Base-by-base conservation (phyloP, 306 rosid species). In the Cucurbita ficifolia region DNA sequence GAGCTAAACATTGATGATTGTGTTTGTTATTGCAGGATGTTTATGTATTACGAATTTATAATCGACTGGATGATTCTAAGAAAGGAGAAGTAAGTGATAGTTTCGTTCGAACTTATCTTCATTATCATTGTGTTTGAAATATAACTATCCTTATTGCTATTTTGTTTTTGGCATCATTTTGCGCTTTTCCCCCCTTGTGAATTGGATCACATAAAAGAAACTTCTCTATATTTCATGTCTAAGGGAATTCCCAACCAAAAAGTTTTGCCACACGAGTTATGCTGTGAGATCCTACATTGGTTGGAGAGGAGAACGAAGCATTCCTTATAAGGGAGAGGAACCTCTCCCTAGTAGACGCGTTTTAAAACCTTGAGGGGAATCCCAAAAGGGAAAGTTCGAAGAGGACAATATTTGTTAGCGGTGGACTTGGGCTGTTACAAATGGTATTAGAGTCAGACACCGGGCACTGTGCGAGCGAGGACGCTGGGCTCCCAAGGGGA, bases 11-110 rank as follows among this genome's bases (percentile, higher is more conserved):
- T 64, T 75, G 52, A 19, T 63, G 22, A 18, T 74, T 74, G 54
- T 75, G 49, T 36, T 12, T 74, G 72, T 76, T 45, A 65, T 56
- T 45, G 36, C 79, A 94, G 98, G 97, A 94, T 55, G 73, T 94
- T 78, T 87, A 86, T 76, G 96, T 86, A 71, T 60, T 94, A 72
- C 83, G 88, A 19, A 79, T 94, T 80, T 94, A 78, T 82, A 94
- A 85, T 79, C 89, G 98, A 24, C 63, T 89, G 82, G 89, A 90
- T 56, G 95, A 94, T 82, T 43, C 84, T 7, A 86, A 88, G 75
- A 94, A 89, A 76, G 97, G 98, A 80, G 98, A 94, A 80, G 98
- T 94, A 87, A 83, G 92, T 80, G 81, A 51, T 49, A 39, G 17
- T 70, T 80, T 35, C 29, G 0, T 58, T 33, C 17, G 24, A 19